Evolutionary conservation across 768 basidiomycete species (phyloP).

Genomic region (Dictyophora rubrovolvata): DNA sequence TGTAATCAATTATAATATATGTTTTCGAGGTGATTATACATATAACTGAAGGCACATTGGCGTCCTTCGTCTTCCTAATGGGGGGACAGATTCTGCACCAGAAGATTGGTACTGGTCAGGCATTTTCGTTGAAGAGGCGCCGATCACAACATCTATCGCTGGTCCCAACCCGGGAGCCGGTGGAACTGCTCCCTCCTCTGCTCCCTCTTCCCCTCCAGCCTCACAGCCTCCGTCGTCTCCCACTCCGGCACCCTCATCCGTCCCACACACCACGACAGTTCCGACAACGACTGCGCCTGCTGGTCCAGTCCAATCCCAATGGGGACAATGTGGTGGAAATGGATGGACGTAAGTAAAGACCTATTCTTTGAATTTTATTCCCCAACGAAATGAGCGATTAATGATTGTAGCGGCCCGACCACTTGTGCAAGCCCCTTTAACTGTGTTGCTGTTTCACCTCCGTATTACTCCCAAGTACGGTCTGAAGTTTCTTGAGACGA

Average conservation of each 20-base stretch:
- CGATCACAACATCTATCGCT: slow-evolving; percentile 40
- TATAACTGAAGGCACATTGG: slow-evolving; percentile 34
- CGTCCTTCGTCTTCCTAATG: slow-evolving; percentile 45
- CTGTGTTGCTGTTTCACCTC: slow-evolving; percentile 36
- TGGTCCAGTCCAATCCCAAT: slow-evolving; percentile 11
- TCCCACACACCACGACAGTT: background rate
- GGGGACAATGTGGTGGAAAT: slow-evolving; percentile 12
- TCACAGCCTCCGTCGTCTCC: background rate
- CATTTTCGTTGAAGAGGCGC: slow-evolving; percentile 49
- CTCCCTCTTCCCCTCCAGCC: background rate
- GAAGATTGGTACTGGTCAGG: slow-evolving; percentile 54
- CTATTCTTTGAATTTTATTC: slow-evolving; percentile 20
- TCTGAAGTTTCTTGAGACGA: too few species aligned
- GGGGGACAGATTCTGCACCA: slow-evolving; percentile 19
- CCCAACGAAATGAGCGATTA: background rate
- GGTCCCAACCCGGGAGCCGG: slow-evolving; percentile 25
- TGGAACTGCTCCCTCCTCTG: background rate
- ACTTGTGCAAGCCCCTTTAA: slow-evolving; percentile 31
- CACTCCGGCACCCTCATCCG: background rate
- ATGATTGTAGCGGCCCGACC: slow-evolving; percentile 34
- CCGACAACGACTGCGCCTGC: slow-evolving; percentile 4
- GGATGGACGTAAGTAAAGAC: slow-evolving; percentile 17
- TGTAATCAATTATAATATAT: background rate
- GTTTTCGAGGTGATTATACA: background rate
- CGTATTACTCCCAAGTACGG: slow-evolving; percentile 43